A percentile compares a stretch with the other conserved stretches of the same genome.
Evolutionary conservation across 768 basidiomycete species (phyloP).

Genomic region (Suillus subluteus): DNA sequence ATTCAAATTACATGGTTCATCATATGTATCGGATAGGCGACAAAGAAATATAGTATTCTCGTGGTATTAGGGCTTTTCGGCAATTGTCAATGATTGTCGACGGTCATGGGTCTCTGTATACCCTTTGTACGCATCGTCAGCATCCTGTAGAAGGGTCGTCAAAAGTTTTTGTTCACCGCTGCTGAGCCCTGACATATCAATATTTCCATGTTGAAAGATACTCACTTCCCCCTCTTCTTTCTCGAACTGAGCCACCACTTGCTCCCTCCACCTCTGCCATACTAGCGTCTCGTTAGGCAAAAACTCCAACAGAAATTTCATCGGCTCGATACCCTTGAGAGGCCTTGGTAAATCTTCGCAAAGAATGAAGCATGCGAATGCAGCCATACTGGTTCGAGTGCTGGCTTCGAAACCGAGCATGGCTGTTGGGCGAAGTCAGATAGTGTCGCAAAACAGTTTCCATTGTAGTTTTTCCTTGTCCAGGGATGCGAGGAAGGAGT

Average conservation of each 20-base stretch:
- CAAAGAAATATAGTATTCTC: neutral
- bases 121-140: slow-evolving; percentile 18
- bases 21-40: neutral
- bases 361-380: slow-evolving; percentile 29
- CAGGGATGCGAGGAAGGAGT: slow-evolving; percentile 34
- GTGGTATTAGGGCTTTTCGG: neutral
- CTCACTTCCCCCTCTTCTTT: neutral
- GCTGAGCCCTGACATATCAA: slow-evolving; percentile 14
- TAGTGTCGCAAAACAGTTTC: slow-evolving; percentile 15
- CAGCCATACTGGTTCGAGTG: slow-evolving; percentile 27
- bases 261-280: slow-evolving; percentile 29
- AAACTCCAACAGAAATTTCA: slow-evolving; percentile 22
- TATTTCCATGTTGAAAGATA: slow-evolving; percentile 15
- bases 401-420: slow-evolving; percentile 24
- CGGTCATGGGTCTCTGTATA: slow-evolving; percentile 9
- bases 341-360: slow-evolving; percentile 22
- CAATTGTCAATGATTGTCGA: neutral
- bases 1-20: neutral
- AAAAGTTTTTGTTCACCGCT: slow-evolving; percentile 16
- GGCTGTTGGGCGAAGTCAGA: neutral
- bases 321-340: slow-evolving; percentile 5
- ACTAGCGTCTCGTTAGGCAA: slow-evolving; percentile 29
- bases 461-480: slow-evolving; percentile 33
- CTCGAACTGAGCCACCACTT: slow-evolving; percentile 24
- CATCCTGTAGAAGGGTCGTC: slow-evolving; percentile 21